Base-by-base conservation (phyloP, 441 rosid species). In the Hura crepitans region DNA sequence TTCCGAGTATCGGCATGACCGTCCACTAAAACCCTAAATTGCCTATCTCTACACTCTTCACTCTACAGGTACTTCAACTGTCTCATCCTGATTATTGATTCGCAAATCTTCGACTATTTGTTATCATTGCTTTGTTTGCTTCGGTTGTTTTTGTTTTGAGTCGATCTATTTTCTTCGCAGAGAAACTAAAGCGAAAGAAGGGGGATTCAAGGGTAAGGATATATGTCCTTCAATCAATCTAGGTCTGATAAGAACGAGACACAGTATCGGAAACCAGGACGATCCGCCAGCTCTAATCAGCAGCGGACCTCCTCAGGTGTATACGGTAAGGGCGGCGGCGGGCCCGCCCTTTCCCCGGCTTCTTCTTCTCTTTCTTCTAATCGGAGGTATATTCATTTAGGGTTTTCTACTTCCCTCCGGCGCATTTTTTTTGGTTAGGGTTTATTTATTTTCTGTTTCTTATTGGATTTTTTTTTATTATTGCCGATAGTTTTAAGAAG, bases 151-250 rank as follows among this genome's bases (percentile, higher is more conserved):
- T 15, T 45, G 10, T 72, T 58, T 60, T 11, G 4, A 27, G 11
- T 27, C 39, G 71, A 68, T 68, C 61, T 69, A 65, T 64, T 69
- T 71, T 60, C 71, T 11, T 28, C 56, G 68, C 82, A 70, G 87
- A 71, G 77, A 70, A 72, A 77, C 74, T 63, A 74, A 71, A 73
- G 67, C 23, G 25, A 9, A 58, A 31, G 55, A 42, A 25, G 35
- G 70, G 59, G 78, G 74, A 70, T 69, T 78, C 72, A 54, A 83
- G 81, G 81, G 62, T 75, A 39, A 71, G 86, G 73, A 87, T 84
- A 65, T 88, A 96, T 96, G 99, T 93, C 99, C 89, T 84, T 83
- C 96, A 89, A 93, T 86, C 99, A 91, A 88, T 66, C 96, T 65
- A 80, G 97, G 91, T 61, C 93, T 72, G 97, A 91, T 45, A 87